A percentile compares a stretch with the other conserved stretches of the same genome.
phyloP scores from a whole-genome alignment of 2,329 filamentous ascomycete species.

The Penicillium corylophilum region DNA sequence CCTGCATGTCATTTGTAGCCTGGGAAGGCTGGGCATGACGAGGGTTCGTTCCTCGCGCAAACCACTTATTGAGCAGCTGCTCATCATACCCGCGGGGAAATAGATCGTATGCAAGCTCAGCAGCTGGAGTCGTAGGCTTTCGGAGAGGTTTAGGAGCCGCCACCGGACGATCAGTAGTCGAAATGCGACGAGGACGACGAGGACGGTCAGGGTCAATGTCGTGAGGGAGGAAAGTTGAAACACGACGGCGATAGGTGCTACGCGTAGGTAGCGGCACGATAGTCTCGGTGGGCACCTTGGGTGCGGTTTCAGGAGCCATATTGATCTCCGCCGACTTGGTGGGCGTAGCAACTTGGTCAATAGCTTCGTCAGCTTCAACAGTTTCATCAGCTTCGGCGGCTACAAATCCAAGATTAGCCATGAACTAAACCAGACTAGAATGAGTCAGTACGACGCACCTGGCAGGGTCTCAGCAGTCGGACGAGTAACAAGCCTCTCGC shows the following conservation, averaged over 20 bases:
- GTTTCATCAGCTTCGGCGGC: neutral
- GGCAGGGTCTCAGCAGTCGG: neutral
- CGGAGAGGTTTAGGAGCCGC: neutral
- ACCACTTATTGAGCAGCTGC: conserved; percentile 9
- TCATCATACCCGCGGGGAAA: conserved; percentile 2
- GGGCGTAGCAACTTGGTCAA: neutral
- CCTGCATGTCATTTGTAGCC: neutral
- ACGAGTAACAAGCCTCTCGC: conserved; percentile 7
- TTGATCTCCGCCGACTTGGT: neutral
- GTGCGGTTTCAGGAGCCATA: neutral
- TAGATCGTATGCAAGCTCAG: conserved; percentile 1
- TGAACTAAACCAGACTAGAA: neutral
- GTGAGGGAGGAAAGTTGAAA: neutral
- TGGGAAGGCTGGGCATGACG: conserved; percentile 1
- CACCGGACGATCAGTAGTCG: neutral
- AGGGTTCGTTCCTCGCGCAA: neutral
- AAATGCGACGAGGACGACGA: neutral
- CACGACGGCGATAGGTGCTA: neutral
- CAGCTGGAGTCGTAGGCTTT: neutral
- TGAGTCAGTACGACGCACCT: neutral
- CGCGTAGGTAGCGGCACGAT: neutral
- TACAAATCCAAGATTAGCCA: neutral
- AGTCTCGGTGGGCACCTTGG: neutral
- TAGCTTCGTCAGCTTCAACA: neutral
- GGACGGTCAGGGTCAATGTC: neutral